These are phyloP conservation scores for Saccharomycopsis synnaedendra DNA, from an alignment of 805 yeast species.

Conservation along the genomic window DNA sequence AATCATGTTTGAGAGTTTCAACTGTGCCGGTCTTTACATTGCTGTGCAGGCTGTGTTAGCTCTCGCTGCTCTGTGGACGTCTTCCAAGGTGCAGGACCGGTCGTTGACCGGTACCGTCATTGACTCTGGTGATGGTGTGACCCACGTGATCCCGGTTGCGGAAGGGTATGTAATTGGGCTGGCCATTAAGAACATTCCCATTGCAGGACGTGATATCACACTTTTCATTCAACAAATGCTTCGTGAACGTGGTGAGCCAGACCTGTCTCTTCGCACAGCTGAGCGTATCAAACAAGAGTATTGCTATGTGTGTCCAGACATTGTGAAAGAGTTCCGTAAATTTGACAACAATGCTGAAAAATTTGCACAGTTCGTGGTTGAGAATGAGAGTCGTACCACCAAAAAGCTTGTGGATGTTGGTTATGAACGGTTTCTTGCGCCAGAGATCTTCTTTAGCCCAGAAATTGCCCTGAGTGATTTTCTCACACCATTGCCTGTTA, in stretches of 20 bases:
- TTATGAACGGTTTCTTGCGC: conserved; percentile 94
- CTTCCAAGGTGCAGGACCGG: conserved; percentile 88
- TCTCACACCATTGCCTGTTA: conserved; percentile 91
- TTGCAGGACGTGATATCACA: conserved; percentile 98
- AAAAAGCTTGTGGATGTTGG: conserved; percentile 80
- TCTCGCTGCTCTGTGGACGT: conserved; percentile 97
- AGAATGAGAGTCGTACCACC: conserved; percentile 57
- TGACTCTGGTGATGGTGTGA: conserved; percentile 98
- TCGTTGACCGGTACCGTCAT: conserved; percentile 97
- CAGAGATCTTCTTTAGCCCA: conserved; percentile 98
- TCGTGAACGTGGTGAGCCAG: conserved; percentile 95
- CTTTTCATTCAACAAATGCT: conserved; percentile 83
- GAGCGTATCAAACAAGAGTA: conserved; percentile 94
- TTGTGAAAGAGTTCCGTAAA: conserved; percentile 90
- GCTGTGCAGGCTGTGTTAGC: conserved; percentile 99
- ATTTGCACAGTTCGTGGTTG: conserved; percentile 87
- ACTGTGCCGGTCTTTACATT: conserved; percentile 96
- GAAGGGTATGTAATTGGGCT: conserved; percentile 98
- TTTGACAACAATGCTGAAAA: conserved; percentile 90
- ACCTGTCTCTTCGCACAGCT: conserved; percentile 89
- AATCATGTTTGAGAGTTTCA: conserved; percentile 96
- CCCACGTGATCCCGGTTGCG: conserved; percentile 98
- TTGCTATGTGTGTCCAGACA: conserved; percentile 96
- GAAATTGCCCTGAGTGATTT: conserved; percentile 94
- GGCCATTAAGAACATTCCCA: conserved; percentile 93